These are phyloP conservation scores for Calonectria leucothoes DNA, from an alignment of 2,329 filamentous ascomycete species.

Conservation along the genomic window DNA sequence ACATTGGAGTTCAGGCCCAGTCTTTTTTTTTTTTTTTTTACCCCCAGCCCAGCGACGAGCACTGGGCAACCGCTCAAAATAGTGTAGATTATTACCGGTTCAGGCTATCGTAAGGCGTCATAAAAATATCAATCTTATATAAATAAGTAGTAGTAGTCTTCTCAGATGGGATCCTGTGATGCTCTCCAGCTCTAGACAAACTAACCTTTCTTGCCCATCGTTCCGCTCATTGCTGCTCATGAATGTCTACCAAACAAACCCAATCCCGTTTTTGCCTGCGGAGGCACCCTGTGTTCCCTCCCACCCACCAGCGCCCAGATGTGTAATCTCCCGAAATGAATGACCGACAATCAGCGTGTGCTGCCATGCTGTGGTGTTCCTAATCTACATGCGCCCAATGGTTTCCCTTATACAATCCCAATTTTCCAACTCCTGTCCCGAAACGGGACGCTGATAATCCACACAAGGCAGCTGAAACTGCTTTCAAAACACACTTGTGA, in stretches of 20 bases:
- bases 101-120: background rate
- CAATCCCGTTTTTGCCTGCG: constrained; percentile 28
- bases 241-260: constrained; percentile 28
- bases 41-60: background rate
- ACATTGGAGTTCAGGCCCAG: background rate
- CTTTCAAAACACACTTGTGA: constrained; percentile 6
- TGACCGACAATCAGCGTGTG: constrained; percentile 34
- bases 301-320: constrained; percentile 29
- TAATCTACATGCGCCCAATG: constrained; percentile 37
- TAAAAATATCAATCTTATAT: background rate
- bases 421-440: constrained; percentile 38
- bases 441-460: constrained; percentile 26
- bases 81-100: background rate
- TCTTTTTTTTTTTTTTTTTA: background rate
- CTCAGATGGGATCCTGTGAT: constrained; percentile 21
- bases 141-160: background rate
- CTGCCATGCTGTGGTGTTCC: constrained; percentile 28
- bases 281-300: constrained; percentile 31
- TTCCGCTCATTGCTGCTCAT: constrained; percentile 17
- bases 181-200: constrained; percentile 15
- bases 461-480: constrained; percentile 25
- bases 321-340: constrained; percentile 20
- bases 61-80: background rate
- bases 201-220: background rate
- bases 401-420: constrained; percentile 28